phyloP scores from a whole-genome alignment of 164 flowering plant species.

The Annona squamosa region DNA sequence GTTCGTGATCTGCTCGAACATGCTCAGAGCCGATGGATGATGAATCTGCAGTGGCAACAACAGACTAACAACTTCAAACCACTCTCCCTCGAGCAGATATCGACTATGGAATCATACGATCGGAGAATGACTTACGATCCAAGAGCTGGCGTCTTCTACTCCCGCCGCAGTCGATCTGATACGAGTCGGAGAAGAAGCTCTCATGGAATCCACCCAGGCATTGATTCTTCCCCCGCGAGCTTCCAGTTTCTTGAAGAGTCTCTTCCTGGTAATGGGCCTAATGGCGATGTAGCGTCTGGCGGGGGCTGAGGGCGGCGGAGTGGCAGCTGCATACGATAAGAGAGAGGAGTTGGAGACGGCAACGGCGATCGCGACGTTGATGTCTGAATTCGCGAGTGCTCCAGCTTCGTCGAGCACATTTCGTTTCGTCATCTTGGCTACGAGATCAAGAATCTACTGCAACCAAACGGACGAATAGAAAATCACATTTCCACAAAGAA shows the following conservation, averaged over 20 bases:
- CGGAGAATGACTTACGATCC: slow-evolving; percentile 28
- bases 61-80: too few relatives aligned
- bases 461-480: background rate
- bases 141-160: slow-evolving; percentile 16
- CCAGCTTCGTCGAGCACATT: slow-evolving; percentile 35
- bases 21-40: slow-evolving; percentile 69
- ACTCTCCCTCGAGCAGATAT: too few relatives aligned
- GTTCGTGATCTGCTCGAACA: slow-evolving; percentile 59
- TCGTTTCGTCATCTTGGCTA: slow-evolving; percentile 48
- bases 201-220: slow-evolving; percentile 74
- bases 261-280: slow-evolving; percentile 29
- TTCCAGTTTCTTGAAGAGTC: slow-evolving; percentile 34
- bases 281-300: slow-evolving; percentile 23
- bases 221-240: slow-evolving; percentile 30
- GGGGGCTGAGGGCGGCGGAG: slow-evolving; percentile 2
- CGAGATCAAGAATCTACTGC: background rate
- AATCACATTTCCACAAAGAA: background rate
- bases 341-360: slow-evolving; percentile 25
- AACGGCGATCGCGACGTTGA: slow-evolving; percentile 23
- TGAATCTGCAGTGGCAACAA: slow-evolving; percentile 26
- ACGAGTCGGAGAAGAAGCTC: slow-evolving; percentile 79
- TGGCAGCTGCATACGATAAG: slow-evolving; percentile 20
- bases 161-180: slow-evolving; percentile 29
- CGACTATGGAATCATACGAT: background rate
- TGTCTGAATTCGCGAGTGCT: slow-evolving; percentile 18